Evolutionary conservation across 129 eudicot genomes (phyloP).

Genomic region (Helianthus tuberosus): DNA sequence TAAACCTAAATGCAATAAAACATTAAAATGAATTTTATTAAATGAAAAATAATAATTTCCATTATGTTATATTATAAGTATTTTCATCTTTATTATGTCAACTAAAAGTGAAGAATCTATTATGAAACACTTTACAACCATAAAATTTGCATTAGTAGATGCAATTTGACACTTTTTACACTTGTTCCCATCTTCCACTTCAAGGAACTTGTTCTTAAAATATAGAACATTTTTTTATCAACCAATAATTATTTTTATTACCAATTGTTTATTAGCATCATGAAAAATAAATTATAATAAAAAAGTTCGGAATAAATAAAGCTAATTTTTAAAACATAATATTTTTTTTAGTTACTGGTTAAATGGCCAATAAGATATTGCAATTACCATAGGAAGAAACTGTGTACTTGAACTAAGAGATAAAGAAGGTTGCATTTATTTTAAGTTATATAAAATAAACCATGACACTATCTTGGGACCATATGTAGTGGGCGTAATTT

Average conservation of each 20-base stretch:
- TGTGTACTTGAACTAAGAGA: no score
- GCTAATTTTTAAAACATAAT: background rate
- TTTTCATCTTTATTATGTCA: conserved; percentile 31
- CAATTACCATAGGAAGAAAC: no score
- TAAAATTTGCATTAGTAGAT: conserved; percentile 36
- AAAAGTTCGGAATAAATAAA: background rate
- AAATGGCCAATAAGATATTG: no score
- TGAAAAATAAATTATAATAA: background rate
- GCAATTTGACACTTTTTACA: conserved; percentile 30
- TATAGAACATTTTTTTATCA: conserved; percentile 6
- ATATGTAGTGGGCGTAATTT: no score
- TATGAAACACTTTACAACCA: conserved; percentile 45
- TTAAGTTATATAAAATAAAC: no score
- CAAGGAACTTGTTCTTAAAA: conserved; percentile 40
- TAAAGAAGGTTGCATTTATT: no score
- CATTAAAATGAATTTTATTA: conserved; percentile 11
- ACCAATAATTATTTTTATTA: conserved; percentile 21
- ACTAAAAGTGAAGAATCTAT: conserved; percentile 42
- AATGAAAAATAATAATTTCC: background rate
- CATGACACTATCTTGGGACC: no score
- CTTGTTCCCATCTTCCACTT: conserved; percentile 47
- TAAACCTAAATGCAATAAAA: conserved; percentile 22
- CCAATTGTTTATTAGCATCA: background rate
- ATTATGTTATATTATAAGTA: background rate
- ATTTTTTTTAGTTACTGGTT: no score